These are phyloP conservation scores for Ceratocystis eucalypticola DNA, from an alignment of 2,329 filamentous ascomycete genomes.

Conservation along the genomic window DNA sequence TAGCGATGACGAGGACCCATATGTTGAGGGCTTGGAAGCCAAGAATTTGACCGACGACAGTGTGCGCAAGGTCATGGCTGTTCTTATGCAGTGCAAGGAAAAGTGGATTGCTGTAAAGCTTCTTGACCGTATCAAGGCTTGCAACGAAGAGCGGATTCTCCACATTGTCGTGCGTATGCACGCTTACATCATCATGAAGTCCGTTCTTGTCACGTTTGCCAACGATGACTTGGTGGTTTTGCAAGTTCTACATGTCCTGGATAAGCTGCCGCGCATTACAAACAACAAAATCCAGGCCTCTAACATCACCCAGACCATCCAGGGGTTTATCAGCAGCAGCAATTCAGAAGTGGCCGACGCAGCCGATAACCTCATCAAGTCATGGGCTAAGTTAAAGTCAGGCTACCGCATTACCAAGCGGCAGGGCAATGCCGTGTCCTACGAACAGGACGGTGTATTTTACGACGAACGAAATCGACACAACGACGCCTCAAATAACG, in stretches of 20 bases:
- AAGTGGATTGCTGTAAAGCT: conserved; percentile 98
- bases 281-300: conserved; percentile 96
- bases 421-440: conserved; percentile 36
- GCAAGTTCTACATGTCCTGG: conserved; percentile 79
- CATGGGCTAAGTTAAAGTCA: conserved; percentile 80
- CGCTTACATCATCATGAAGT: conserved; percentile 89
- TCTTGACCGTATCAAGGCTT: conserved; percentile 73
- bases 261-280: conserved; percentile 77
- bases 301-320: conserved; percentile 75
- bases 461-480: conserved; percentile 7
- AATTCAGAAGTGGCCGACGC: conserved; percentile 63
- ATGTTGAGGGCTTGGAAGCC: conserved; percentile 76
- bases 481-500: conserved; percentile 22
- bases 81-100: conserved; percentile 94
- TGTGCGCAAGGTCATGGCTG: conserved; percentile 89
- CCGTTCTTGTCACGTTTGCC: conserved; percentile 68
- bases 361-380: conserved; percentile 57
- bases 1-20: conserved; percentile 91
- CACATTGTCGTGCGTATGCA: conserved; percentile 91
- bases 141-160: conserved; percentile 73
- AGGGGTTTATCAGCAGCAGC: conserved; percentile 51
- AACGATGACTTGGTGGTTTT: conserved; percentile 83
- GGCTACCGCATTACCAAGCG: conserved; percentile 88
- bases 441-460: conserved; percentile 13
- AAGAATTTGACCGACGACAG: conserved; percentile 67